These are phyloP conservation scores for Sedum album DNA, from an alignment of 164 flowering plant genomes.

Conservation along the genomic window DNA sequence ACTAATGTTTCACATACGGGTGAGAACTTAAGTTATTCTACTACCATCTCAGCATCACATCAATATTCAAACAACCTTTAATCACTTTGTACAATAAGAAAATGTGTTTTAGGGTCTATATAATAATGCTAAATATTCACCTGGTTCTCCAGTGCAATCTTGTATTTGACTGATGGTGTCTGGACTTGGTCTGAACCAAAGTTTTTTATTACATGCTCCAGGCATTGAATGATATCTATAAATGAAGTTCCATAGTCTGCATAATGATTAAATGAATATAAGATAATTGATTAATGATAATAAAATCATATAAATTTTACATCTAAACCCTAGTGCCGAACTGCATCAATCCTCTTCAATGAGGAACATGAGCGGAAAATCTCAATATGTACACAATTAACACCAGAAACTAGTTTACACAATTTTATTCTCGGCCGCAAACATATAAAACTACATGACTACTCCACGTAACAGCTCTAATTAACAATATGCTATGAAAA, in stretches of 20 bases:
- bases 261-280: constrained; percentile 9
- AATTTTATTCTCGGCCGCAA: too few species aligned
- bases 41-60: neutral
- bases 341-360: neutral
- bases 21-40: neutral
- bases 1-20: neutral
- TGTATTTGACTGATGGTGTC: constrained; percentile 73
- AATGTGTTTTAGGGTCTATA: neutral
- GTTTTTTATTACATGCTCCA: constrained; percentile 62
- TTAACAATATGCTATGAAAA: neutral
- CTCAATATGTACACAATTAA: neutral
- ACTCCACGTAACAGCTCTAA: too few species aligned
- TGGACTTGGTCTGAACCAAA: constrained; percentile 41
- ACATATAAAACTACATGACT: too few species aligned
- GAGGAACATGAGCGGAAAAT: neutral
- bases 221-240: constrained; percentile 56
- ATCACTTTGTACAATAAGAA: neutral
- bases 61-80: neutral
- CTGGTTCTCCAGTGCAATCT: constrained; percentile 81
- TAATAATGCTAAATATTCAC: constrained; percentile 24
- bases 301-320: neutral
- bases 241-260: constrained; percentile 87
- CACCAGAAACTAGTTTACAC: neutral
- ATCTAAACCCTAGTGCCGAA: neutral
- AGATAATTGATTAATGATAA: neutral